Base-by-base conservation (phyloP, 2,329 filamentous ascomycete genomes). In the Pyrenochaeta sp. region DNA sequence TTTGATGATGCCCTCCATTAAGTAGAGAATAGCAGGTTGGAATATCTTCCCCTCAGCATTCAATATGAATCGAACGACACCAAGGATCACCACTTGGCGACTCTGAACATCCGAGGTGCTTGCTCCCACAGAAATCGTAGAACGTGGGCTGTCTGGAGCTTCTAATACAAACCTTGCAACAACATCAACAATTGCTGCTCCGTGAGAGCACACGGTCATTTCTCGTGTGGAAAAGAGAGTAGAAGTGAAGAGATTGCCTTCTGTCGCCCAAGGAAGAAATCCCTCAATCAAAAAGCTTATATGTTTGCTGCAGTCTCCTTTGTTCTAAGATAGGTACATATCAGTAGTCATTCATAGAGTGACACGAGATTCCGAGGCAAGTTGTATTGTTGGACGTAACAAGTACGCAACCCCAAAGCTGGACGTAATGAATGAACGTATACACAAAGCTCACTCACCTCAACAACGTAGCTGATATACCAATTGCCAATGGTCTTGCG, bases 231-330 rank as follows among this genome's bases (percentile, higher is more conserved):
- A 70, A 9, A 66, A 65, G 9, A 83, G 61, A 3, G 72, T 76
- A 0, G 76, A 70, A 1, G 78, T 81, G 66, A 81, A 83, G 0
- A 82, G 68, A 12, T 68, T 72, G 3, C 82, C 82, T 60, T 79
- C 76, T 4, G 77, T 80, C 1, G 76, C 80, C 82, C 82, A 84
- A 2, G 80, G 81, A 3, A 84, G 70, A 48, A 83, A 79, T 0
- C 76, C 74, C 13, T 73, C 53, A 3, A 75, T 60, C 2, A 83
- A 68, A 55, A 83, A 80, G 42, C 54, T 24, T 19, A 57, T 39
- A 42, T 61, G 58, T 12, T 58, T 53, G 15, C 28, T 52, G 32
- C 59, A 37, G n/a, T 58, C 52, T 27, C 52, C 48, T 8, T 46
- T 30, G 28, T 8, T n/a, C 58, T 60, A 37, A 45, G 6, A 27